These are phyloP conservation scores for Dipteronia dyeriana DNA, from an alignment of 345 rosid genomes.

Conservation along the genomic window DNA sequence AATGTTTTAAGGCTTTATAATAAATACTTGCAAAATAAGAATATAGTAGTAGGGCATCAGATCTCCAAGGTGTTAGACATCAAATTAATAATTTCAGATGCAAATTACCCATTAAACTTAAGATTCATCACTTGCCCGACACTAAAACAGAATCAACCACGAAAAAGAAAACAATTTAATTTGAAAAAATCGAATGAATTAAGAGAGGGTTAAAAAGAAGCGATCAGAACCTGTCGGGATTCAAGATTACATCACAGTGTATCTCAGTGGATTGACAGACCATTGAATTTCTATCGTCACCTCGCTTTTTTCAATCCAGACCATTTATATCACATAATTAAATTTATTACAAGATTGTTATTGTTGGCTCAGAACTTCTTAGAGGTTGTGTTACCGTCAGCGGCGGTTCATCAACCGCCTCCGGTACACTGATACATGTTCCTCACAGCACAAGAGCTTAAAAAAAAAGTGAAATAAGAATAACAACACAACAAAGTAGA, in stretches of 20 bases:
- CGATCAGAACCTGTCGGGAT: conserved; percentile 68
- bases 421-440: conserved; percentile 34
- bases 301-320: conserved; percentile 26
- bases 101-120: conserved; percentile 50
- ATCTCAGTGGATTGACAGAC: conserved; percentile 49
- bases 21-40: no score
- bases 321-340: background rate
- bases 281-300: conserved; percentile 53
- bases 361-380: conserved; percentile 65
- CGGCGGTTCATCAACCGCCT: conserved; percentile 24
- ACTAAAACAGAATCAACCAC: background rate
- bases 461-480: background rate
- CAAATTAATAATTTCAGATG: conserved; percentile 40
- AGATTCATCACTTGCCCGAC: conserved; percentile 32
- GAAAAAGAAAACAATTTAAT: no score
- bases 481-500: background rate
- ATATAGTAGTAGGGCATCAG: conserved; percentile 33
- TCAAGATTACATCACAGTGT: conserved; percentile 43
- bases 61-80: conserved; percentile 62
- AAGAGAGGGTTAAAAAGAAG: background rate
- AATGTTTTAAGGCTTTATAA: no score
- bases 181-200: background rate
- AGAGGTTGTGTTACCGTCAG: conserved; percentile 60
- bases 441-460: conserved; percentile 33
- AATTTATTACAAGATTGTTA: no score